phyloP scores from a whole-genome alignment of 257 asterid species.

The Eustoma russellianum region DNA sequence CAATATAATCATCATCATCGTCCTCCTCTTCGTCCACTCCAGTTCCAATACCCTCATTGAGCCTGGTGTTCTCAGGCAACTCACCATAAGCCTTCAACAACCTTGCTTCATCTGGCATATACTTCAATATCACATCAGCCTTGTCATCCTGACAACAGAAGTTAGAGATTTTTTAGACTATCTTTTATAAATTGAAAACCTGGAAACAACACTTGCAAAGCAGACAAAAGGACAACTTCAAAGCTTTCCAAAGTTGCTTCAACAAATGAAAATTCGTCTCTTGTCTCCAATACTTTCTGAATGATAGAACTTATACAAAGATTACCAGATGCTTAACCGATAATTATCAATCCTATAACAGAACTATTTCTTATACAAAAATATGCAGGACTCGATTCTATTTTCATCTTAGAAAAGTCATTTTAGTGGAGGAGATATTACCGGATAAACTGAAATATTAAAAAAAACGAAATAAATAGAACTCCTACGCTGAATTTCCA shows the following conservation, averaged over 20 bases:
- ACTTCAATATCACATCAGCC: constrained; percentile 89
- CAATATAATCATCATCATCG: constrained; percentile 55
- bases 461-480: background rate
- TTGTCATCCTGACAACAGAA: constrained; percentile 65
- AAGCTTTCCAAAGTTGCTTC: too few species aligned
- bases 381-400: too few species aligned
- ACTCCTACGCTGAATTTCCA: background rate
- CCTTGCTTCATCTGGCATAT: constrained; percentile 92
- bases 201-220: background rate
- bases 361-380: background rate
- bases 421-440: too few species aligned
- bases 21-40: constrained; percentile 73
- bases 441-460: background rate
- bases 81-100: constrained; percentile 93
- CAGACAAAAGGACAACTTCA: too few species aligned
- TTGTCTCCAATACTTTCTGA: too few species aligned
- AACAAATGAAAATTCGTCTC: too few species aligned
- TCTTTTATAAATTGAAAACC: background rate
- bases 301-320: too few species aligned
- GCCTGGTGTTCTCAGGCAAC: constrained; percentile 78
- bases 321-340: too few species aligned
- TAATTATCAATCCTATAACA: too few species aligned
- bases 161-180: too few species aligned
- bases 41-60: constrained; percentile 54
- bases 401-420: too few species aligned